Percentiles rank a stretch among this genome's conserved stretches.
Evolutionary conservation across 805 yeast genomes (phyloP).

Genomic region (Ogataea thermomethanolica): DNA sequence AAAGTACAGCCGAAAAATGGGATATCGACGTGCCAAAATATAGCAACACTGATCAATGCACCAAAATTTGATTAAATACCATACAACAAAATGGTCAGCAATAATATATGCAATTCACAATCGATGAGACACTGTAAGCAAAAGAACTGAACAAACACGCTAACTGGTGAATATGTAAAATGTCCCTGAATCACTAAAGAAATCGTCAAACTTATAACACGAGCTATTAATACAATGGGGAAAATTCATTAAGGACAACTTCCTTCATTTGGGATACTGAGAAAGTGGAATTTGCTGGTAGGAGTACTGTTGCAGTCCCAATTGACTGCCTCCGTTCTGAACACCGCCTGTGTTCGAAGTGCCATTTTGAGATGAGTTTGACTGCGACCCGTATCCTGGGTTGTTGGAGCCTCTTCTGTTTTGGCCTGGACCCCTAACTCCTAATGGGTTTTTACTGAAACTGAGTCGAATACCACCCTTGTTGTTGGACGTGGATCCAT

Average conservation of each 20-base stretch:
- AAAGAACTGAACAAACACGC: constrained; percentile 8
- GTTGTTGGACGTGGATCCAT: constrained; percentile 36
- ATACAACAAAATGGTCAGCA: constrained; percentile 15
- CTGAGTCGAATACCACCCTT: constrained; percentile 95
- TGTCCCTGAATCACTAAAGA: constrained; percentile 6
- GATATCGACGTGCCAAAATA: constrained; percentile 65
- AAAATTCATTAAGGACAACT: neutral
- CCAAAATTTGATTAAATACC: constrained; percentile 19
- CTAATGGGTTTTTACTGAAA: constrained; percentile 93
- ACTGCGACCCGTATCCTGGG: constrained; percentile 16
- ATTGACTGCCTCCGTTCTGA: constrained; percentile 6
- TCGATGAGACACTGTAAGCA: constrained; percentile 12
- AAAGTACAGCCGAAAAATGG: constrained; percentile 65
- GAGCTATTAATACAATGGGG: constrained; percentile 11
- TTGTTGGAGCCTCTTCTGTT: constrained; percentile 27
- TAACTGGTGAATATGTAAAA: constrained; percentile 4
- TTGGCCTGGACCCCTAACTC: constrained; percentile 71
- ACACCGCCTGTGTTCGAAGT: constrained; percentile 8
- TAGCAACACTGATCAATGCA: constrained; percentile 54
- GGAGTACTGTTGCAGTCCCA: constrained; percentile 19
- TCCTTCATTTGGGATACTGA: constrained; percentile 22
- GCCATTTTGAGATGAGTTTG: constrained; percentile 12
- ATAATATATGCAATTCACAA: constrained; percentile 10
- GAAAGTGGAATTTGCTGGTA: constrained; percentile 24
- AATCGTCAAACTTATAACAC: constrained; percentile 10